Conservation (phyloP, 805 yeast genomes). For the Sugiyamaella americana region DNA sequence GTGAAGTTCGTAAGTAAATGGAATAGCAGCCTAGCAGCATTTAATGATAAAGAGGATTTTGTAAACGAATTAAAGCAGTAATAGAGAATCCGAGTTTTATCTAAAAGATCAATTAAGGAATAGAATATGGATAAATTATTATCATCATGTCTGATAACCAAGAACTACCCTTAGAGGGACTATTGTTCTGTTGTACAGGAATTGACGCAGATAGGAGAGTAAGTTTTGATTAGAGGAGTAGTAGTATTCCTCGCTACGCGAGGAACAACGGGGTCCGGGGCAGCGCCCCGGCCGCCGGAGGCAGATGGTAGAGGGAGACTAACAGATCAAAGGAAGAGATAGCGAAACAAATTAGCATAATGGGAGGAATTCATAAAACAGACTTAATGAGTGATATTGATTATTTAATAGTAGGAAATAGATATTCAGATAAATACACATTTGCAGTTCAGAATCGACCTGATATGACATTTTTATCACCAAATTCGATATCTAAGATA, state of each 20-base stretch:
- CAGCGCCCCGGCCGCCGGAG: too few relatives aligned
- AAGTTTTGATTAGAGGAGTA: conserved; percentile 4
- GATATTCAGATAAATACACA: conserved; percentile 48
- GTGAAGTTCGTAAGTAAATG: too few relatives aligned
- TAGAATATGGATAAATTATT: too few relatives aligned
- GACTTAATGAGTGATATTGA: conserved; percentile 49
- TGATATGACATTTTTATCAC: conserved; percentile 52
- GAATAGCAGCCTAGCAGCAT: too few relatives aligned
- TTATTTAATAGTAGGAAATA: conserved; percentile 47
- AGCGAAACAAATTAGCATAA: conserved; percentile 33
- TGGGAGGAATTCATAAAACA: conserved; percentile 44
- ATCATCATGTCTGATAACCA: conserved; percentile 2
- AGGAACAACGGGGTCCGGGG: not conserved
- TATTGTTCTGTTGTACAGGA: conserved; percentile 21
- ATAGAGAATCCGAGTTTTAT: too few relatives aligned
- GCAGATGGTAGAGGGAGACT: not conserved
- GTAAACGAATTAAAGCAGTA: too few relatives aligned
- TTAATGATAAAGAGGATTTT: too few relatives aligned
- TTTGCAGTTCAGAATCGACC: conserved; percentile 39
- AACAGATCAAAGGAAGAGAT: conserved; percentile 22
- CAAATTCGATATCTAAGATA: conserved; percentile 40
- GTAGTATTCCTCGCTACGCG: not conserved
- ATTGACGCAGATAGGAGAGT: conserved; percentile 17
- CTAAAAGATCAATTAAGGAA: too few relatives aligned
- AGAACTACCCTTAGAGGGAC: conserved; percentile 13